Base-by-base conservation (phyloP, 192 early-diverging fungal genomes). In the Gonapodya sp. region DNA sequence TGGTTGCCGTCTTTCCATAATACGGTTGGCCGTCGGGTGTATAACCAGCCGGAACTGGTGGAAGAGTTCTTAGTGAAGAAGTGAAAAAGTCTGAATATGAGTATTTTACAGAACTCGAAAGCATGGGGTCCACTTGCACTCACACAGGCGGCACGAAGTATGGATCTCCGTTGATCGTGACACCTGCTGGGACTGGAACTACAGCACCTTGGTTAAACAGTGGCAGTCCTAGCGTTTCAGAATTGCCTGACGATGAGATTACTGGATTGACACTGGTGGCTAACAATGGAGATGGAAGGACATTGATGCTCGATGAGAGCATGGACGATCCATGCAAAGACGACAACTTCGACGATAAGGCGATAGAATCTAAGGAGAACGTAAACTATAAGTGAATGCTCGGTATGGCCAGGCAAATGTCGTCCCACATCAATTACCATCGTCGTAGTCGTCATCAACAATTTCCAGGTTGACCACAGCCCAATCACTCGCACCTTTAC, bases 371-470 rank as follows among this genome's bases (percentile, higher is more conserved):
- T 64, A 24, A 8, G 8, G 8, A 24, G 46, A 64, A 8, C 8
- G 24, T 64, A 16, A 64, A 64, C 24, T 64, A 24, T 16, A 64
- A 8, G 24, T 64, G 24, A 64, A 8, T 24, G 8, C 24, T 81
- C 34, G 35, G 73, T 37, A 30, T 73, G 18, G 35, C 72, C 73
- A 79, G 80, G 31, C 73, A 83, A 8, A 78, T 24, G 80, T 24
- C 80, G 36, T 0, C 18, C 30, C 0, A 0, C 30, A n/a, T 18
- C 0, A 32, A 75, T 78, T 36, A 84, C 89, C 85, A 78, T 91
- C 88, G 34, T 87, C 82, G 81, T 87, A 91, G 36, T 90, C 88
- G 78, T 91, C 88, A 77, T 91, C 88, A 24, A 89, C 79, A 1
- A 91, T 87, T 83, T 89, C 86, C 18, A 91, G 78, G 36, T 91